Percentiles rank a stretch among this genome's conserved stretches.
Evolutionary conservation across 2,329 filamentous ascomycete species (phyloP).

Genomic region (Cladosporium sp.): DNA sequence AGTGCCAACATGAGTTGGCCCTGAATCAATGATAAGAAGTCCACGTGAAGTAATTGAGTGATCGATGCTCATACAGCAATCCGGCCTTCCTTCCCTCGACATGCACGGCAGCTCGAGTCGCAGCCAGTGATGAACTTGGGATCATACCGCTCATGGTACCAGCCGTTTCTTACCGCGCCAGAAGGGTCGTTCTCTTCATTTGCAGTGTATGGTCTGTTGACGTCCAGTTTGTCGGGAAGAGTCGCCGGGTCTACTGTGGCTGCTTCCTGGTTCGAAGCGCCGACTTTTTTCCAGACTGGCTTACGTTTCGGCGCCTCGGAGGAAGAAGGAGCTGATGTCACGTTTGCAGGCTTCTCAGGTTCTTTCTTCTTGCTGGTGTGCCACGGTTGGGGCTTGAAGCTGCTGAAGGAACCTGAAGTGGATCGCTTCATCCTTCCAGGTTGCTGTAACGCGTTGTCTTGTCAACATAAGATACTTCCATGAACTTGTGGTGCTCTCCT

Average conservation of each 20-base stretch:
- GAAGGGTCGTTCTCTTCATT: slow-evolving; percentile 17
- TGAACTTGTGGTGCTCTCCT: neutral
- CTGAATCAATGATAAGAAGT: neutral
- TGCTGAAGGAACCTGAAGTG: slow-evolving; percentile 69
- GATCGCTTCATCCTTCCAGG: slow-evolving; percentile 86
- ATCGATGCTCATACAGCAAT: slow-evolving; percentile 11
- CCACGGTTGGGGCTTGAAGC: slow-evolving; percentile 64
- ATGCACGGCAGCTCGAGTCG: neutral
- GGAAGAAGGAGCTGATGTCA: neutral
- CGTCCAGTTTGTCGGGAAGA: slow-evolving; percentile 7
- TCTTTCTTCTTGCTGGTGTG: slow-evolving; percentile 44
- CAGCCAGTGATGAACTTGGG: slow-evolving; percentile 7
- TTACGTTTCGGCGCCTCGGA: slow-evolving; percentile 30
- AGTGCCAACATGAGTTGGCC: neutral
- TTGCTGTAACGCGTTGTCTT: slow-evolving; percentile 47
- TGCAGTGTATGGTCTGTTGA: slow-evolving; percentile 12
- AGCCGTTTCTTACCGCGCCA: slow-evolving; percentile 10
- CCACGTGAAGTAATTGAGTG: neutral
- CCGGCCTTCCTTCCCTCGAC: slow-evolving; percentile 2
- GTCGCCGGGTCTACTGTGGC: neutral
- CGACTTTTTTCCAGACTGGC: slow-evolving; percentile 34
- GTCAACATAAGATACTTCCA: neutral
- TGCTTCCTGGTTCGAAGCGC: neutral
- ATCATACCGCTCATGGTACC: slow-evolving; percentile 11
- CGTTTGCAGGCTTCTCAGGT: neutral